Evolutionary conservation across 2,329 filamentous ascomycete genomes (phyloP).

Genomic region (Fusarium tjaetaba): DNA sequence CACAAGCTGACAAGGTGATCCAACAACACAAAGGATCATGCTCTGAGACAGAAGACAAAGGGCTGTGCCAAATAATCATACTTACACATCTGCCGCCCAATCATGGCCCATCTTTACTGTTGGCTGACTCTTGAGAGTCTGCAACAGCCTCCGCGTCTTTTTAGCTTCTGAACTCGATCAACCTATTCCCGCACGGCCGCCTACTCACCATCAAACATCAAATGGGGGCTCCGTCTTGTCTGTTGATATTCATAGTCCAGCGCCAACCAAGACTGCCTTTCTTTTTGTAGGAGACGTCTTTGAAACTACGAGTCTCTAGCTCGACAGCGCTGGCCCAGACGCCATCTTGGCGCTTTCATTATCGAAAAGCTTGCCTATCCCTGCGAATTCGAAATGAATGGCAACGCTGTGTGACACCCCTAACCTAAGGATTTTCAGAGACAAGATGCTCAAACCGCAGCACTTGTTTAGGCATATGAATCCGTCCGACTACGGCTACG

Average conservation of each 20-base stretch:
- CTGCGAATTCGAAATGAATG: constrained; percentile 23
- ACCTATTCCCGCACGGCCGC: constrained; percentile 23
- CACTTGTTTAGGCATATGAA: constrained; percentile 27
- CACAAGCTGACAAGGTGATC: constrained; percentile 31
- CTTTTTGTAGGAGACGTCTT: constrained; percentile 6
- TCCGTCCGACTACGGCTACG: constrained; percentile 17
- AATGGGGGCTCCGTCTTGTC: constrained; percentile 31
- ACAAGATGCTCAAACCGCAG: constrained; percentile 20
- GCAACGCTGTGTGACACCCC: constrained; percentile 28
- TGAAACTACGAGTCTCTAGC: background rate
- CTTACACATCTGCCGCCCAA: constrained; percentile 25
- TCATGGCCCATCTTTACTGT: background rate
- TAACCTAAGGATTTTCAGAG: constrained; percentile 10
- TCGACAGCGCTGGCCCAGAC: constrained; percentile 11
- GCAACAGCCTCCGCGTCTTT: constrained; percentile 18
- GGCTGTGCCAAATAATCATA: constrained; percentile 38
- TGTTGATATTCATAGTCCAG: constrained; percentile 15
- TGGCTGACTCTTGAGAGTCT: constrained; percentile 27
- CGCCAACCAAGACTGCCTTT: constrained; percentile 11
- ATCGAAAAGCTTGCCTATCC: constrained; percentile 29
- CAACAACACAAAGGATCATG: constrained; percentile 26
- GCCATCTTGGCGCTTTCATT: constrained; percentile 25
- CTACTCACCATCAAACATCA: constrained; percentile 26
- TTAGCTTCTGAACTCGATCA: constrained; percentile 17
- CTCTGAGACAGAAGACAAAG: constrained; percentile 27